Base-by-base conservation (phyloP, 345 rosid genomes). In the Ricinus communis region DNA sequence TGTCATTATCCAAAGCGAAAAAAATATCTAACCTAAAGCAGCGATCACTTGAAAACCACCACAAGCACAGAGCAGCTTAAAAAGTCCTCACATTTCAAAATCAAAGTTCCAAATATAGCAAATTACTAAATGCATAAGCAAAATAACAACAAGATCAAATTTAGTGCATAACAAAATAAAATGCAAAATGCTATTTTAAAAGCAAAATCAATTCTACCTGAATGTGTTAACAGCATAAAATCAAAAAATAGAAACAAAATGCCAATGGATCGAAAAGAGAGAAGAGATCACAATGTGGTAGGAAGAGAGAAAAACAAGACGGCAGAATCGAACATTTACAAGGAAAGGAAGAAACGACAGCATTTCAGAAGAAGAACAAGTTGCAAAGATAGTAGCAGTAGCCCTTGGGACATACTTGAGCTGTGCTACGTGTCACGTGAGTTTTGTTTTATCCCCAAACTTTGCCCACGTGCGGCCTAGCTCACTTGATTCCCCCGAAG, bases 351-450 rank as follows among this genome's bases (percentile, higher is more conserved):
- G 67, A 55, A 78, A 79, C 83, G 79, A 73, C 71, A 64, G 22
- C 75, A 85, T 81, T 81, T 73, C 51, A 71, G 75, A 62, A 73
- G 79, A 19, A 61, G 79, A 76, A 36, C 85, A 81, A 82, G 76
- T n/a, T 59, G 81, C 77, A 71, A 87, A 70, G 66, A 79, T 68
- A 60, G 67, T 51, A 67, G 72, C 52, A 70, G 74, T 41, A 54
- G 66, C 43, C 65, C 85, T 16, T 14, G 51, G 14, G 74, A 69
- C 78, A 54, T 63, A 25, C n/a, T n/a, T n/a, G n/a, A n/a, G n/a
- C n/a, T n/a, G n/a, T n/a, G n/a, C n/a, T n/a, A n/a, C n/a, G n/a
- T n/a, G n/a, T n/a, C n/a, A n/a, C n/a, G n/a, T n/a, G n/a, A n/a
- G n/a, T n/a, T n/a, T n/a, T n/a, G n/a, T n/a, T n/a, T n/a, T n/a